Evolutionary conservation across 768 basidiomycete genomes (phyloP).

Genomic region (Calocybe cyanea): DNA sequence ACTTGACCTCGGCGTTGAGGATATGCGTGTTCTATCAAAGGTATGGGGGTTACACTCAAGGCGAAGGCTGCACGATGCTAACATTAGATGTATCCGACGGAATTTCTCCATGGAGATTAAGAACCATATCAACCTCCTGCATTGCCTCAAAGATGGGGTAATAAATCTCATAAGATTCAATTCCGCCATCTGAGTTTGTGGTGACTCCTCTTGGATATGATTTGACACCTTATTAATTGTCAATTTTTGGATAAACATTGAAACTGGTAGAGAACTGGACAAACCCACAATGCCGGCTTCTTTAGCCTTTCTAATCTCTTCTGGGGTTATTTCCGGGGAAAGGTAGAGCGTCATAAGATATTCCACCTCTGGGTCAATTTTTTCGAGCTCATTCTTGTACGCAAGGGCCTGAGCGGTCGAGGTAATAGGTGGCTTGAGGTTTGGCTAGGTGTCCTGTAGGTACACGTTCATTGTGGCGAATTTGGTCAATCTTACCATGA

Average conservation of each 20-base stretch:
- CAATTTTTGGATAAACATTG: not conserved
- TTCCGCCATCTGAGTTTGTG: slow-evolving; percentile 93
- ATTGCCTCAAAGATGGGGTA: slow-evolving; percentile 92
- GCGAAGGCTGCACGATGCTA: slow-evolving; percentile 25
- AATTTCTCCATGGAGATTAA: slow-evolving; percentile 96
- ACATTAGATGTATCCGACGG: slow-evolving; percentile 74
- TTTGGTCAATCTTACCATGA: slow-evolving; percentile 66
- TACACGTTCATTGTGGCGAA: not conserved
- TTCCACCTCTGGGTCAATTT: slow-evolving; percentile 71
- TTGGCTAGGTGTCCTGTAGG: slow-evolving; percentile 58
- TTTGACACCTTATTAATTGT: slow-evolving; percentile 66
- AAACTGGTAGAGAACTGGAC: slow-evolving; percentile 21
- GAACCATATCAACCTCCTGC: slow-evolving; percentile 90
- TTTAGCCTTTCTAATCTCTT: slow-evolving; percentile 86
- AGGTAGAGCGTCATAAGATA: slow-evolving; percentile 97
- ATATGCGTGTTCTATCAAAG: slow-evolving; percentile 75
- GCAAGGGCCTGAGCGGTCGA: slow-evolving; percentile 74
- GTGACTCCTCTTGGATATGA: slow-evolving; percentile 97
- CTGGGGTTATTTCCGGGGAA: slow-evolving; percentile 85
- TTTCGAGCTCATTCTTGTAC: slow-evolving; percentile 74
- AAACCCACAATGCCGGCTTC: slow-evolving; percentile 71
- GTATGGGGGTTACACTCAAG: not conserved
- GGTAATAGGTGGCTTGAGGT: slow-evolving; percentile 85
- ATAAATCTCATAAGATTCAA: slow-evolving; percentile 92
- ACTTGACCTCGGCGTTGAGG: slow-evolving; percentile 87